Percentiles rank a stretch among this genome's conserved stretches.
phyloP scores from a whole-genome alignment of 2,329 filamentous ascomycete genomes.

The Apiospora pterosperma region DNA sequence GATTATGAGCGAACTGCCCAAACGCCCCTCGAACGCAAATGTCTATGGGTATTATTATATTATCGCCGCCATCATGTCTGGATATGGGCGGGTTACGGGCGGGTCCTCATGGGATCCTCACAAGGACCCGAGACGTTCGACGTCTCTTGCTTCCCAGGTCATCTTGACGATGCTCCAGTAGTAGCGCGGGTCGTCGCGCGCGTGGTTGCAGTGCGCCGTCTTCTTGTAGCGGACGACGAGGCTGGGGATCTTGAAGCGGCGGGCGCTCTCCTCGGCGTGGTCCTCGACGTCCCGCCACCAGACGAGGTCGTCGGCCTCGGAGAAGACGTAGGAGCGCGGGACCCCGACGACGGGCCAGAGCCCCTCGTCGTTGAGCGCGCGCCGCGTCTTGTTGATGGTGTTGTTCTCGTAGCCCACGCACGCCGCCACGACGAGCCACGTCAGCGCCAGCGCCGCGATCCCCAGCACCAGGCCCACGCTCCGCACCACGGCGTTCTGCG shows the following conservation, averaged over 20 bases:
- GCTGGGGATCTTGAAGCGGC: conserved; percentile 10
- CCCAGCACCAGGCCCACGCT: conserved; percentile 11
- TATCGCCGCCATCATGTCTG: no score
- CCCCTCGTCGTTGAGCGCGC: conserved; percentile 15
- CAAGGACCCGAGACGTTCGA: neutral
- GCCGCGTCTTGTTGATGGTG: conserved; percentile 14
- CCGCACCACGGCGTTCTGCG: conserved; percentile 6
- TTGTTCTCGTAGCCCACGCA: conserved; percentile 14
- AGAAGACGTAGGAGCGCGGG: conserved; percentile 19
- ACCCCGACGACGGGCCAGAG: conserved; percentile 11
- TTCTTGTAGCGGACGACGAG: conserved; percentile 18
- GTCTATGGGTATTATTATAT: no score
- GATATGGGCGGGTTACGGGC: no score
- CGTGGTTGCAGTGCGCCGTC: conserved; percentile 19
- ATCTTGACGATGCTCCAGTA: conserved; percentile 20
- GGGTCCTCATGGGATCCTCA: no score
- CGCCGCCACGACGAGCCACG: conserved; percentile 10
- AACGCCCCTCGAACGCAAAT: no score
- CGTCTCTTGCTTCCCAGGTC: conserved; percentile 18
- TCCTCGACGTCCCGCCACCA: conserved; percentile 18
- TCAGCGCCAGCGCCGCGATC: conserved; percentile 11
- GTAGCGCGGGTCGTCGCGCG: conserved; percentile 14
- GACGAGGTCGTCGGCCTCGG: conserved; percentile 19
- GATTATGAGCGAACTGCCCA: no score
- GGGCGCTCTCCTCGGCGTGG: conserved; percentile 13